These are phyloP conservation scores for Aquilaria agallochum DNA, from an alignment of 441 rosid genomes.

Conservation along the genomic window DNA sequence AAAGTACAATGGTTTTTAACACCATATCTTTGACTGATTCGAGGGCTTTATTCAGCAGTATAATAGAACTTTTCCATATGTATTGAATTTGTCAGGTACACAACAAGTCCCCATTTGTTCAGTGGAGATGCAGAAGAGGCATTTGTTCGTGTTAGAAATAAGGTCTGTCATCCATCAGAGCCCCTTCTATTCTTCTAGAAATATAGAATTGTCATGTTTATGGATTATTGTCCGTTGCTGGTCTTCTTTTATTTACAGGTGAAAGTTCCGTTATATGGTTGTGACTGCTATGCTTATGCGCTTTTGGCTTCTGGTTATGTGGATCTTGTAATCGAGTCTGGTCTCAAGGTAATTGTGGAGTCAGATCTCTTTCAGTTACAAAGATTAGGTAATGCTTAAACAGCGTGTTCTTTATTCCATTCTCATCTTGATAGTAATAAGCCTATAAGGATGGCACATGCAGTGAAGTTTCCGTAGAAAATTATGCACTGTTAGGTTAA, in stretches of 20 bases:
- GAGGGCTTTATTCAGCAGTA: no score
- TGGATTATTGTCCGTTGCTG: not conserved
- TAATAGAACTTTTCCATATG: not conserved
- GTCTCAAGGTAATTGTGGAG: conserved; percentile 58
- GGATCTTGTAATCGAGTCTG: conserved; percentile 94
- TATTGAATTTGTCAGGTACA: conserved; percentile 48
- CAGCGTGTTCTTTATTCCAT: no score
- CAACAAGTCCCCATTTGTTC: conserved; percentile 96
- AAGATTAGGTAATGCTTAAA: no score
- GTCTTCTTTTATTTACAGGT: conserved; percentile 44
- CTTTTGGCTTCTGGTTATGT: conserved; percentile 93
- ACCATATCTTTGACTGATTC: no score
- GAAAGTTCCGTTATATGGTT: conserved; percentile 86
- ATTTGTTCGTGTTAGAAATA: conserved; percentile 78
- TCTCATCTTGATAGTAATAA: no score
- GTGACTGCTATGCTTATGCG: conserved; percentile 98
- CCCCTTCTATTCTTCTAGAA: not conserved
- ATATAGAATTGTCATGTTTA: not conserved
- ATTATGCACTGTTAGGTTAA: no score
- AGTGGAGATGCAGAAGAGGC: conserved; percentile 74
- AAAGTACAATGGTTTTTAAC: no score
- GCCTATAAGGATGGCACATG: no score
- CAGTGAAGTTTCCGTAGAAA: no score
- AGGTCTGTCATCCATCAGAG: conserved; percentile 41
- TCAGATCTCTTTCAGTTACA: no score